These are phyloP conservation scores for Rhodotorula kratochvilovae DNA, from an alignment of 768 basidiomycete genomes.

Conservation along the genomic window DNA sequence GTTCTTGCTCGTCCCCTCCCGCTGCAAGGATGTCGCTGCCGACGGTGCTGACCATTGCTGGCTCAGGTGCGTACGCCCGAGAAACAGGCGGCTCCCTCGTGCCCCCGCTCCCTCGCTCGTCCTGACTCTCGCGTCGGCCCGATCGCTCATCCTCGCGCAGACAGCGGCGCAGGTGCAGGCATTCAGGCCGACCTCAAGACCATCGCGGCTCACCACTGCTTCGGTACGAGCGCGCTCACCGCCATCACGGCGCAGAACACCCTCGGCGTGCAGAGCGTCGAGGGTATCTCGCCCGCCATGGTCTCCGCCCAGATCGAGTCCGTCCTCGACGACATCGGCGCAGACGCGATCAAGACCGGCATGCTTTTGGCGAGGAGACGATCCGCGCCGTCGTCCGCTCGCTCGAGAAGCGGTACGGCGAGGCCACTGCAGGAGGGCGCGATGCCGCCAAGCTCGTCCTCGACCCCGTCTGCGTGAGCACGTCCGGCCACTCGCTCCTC, in stretches of 20 bases:
- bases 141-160: slow-evolving; percentile 42
- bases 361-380: slow-evolving; percentile 68
- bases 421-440: slow-evolving; percentile 9
- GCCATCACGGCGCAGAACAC: slow-evolving; percentile 89
- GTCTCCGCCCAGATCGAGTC: slow-evolving; percentile 68
- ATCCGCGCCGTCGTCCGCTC: slow-evolving; percentile 56
- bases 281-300: slow-evolving; percentile 64
- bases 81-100: neutral
- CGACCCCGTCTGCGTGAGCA: slow-evolving; percentile 88
- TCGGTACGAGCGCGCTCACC: slow-evolving; percentile 75
- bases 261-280: slow-evolving; percentile 63
- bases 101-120: neutral
- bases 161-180: slow-evolving; percentile 80
- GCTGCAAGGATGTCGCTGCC: neutral
- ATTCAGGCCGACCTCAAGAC: slow-evolving; percentile 91
- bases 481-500: slow-evolving; percentile 76
- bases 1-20: neutral
- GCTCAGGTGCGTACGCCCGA: slow-evolving; percentile 11
- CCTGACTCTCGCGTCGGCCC: neutral
- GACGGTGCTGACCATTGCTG: slow-evolving; percentile 34
- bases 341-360: slow-evolving; percentile 77
- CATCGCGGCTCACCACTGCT: slow-evolving; percentile 70
- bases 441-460: slow-evolving; percentile 58
- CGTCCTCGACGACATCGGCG: slow-evolving; percentile 66
- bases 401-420: slow-evolving; percentile 46